Percentiles rank a stretch among this genome's conserved stretches.
These are phyloP conservation scores for Piper betle DNA, from an alignment of 164 flowering plant species.

Conservation along the genomic window DNA sequence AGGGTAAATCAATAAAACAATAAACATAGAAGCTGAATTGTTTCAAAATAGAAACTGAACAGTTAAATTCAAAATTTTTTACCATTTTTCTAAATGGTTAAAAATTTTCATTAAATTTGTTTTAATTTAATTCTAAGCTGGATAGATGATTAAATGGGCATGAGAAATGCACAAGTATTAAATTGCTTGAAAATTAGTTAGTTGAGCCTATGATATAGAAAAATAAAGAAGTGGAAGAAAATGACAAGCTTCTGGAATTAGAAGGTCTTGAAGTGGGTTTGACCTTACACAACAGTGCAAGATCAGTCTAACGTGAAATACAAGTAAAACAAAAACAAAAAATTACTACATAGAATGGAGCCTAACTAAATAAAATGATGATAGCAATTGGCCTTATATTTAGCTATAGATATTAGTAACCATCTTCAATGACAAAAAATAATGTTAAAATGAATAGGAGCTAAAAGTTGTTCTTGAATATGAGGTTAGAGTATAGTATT, in stretches of 20 bases:
- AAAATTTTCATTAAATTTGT: too few species aligned
- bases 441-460: neutral
- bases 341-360: too few species aligned
- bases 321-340: neutral
- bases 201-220: constrained; percentile 7
- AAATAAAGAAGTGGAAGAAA: neutral
- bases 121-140: neutral
- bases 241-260: constrained; percentile 6
- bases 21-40: too few species aligned
- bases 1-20: too few species aligned
- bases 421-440: too few species aligned
- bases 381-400: too few species aligned
- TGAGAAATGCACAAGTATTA: constrained; percentile 7
- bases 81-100: too few species aligned
- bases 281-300: constrained; percentile 9
- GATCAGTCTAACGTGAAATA: constrained; percentile 1
- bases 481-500: neutral
- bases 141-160: neutral
- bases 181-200: constrained; percentile 4
- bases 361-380: too few species aligned
- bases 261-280: constrained; percentile 10
- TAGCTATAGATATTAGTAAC: too few species aligned
- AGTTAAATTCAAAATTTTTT: too few species aligned
- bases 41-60: too few species aligned
- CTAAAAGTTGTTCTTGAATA: neutral